Evolutionary conservation across 2,329 filamentous ascomycete species (phyloP).

Genomic region (Leptoxyphium fumago): DNA sequence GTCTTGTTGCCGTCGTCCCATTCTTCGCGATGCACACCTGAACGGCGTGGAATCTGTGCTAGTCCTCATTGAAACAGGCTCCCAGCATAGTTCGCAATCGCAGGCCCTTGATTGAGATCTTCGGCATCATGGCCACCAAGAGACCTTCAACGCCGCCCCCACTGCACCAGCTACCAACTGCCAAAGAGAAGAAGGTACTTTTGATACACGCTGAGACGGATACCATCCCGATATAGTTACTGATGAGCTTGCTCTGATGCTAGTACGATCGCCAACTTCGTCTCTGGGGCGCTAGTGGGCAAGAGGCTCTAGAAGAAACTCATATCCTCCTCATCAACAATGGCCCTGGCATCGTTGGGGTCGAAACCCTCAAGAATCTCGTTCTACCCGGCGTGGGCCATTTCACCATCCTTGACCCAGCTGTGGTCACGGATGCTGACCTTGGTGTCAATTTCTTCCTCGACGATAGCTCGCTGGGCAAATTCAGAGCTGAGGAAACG

Average conservation of each 20-base stretch:
- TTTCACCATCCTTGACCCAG: conserved; percentile 80
- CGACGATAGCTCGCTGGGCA: conserved; percentile 61
- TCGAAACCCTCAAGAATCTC: conserved; percentile 94
- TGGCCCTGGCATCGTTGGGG: conserved; percentile 69
- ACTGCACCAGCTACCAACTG: conserved; percentile 37
- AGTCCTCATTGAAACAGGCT: too few species aligned
- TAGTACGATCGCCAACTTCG: conserved; percentile 89
- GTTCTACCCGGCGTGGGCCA: conserved; percentile 81
- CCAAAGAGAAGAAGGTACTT: conserved; percentile 41
- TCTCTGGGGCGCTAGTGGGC: conserved; percentile 85
- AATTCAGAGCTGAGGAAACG: conserved; percentile 62
- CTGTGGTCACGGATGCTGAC: conserved; percentile 63
- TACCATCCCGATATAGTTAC: conserved; percentile 7
- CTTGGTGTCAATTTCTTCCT: conserved; percentile 96
- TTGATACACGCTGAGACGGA: too few species aligned
- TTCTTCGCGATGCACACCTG: too few species aligned
- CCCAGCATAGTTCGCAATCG: too few species aligned
- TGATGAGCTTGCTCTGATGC: not conserved
- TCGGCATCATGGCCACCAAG: conserved; percentile 8
- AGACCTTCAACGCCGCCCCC: conserved; percentile 25
- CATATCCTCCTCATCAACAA: conserved; percentile 86
- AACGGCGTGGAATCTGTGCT: too few species aligned
- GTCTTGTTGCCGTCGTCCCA: too few species aligned
- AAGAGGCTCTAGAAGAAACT: conserved; percentile 77
- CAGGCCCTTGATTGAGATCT: too few species aligned